Percentiles rank a stretch among this genome's conserved stretches.
Evolutionary conservation across 306 rosid genomes (phyloP).

Genomic region (Lagenaria siceraria): DNA sequence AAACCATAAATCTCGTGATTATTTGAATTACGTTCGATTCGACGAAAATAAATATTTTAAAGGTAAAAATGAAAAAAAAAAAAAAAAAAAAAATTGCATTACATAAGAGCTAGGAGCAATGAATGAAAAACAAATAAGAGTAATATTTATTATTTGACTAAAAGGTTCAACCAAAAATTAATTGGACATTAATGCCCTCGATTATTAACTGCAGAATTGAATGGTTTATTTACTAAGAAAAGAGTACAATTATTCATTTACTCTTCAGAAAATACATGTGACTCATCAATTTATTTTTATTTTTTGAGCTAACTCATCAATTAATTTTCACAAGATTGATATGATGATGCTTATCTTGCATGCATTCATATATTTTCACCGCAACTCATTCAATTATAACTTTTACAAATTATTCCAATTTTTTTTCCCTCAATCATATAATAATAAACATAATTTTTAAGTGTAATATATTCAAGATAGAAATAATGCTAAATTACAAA

Average conservation of each 20-base stretch:
- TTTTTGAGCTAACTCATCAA: neutral
- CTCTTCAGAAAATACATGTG: neutral
- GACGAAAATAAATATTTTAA: no score
- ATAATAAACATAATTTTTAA: neutral
- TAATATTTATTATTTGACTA: neutral
- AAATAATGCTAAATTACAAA: no score
- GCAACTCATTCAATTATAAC: neutral
- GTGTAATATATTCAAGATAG: no score
- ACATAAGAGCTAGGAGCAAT: neutral
- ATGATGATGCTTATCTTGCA: neutral
- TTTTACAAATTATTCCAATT: neutral
- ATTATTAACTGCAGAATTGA: conserved; percentile 1
- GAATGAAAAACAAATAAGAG: neutral
- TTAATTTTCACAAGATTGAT: neutral
- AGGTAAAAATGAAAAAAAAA: no score
- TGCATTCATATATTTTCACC: neutral
- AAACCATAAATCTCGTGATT: no score
- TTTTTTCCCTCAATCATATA: neutral
- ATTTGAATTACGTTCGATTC: no score
- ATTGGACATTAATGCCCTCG: neutral
- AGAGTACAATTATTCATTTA: neutral
- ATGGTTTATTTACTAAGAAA: neutral
- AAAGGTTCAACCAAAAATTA: neutral
- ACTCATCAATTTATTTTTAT: neutral
- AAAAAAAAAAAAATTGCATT: no score